Percentiles rank a stretch among this genome's conserved stretches.
Evolutionary conservation across 306 rosid genomes (phyloP).

Genomic region (Glycyrrhiza uralensis): DNA sequence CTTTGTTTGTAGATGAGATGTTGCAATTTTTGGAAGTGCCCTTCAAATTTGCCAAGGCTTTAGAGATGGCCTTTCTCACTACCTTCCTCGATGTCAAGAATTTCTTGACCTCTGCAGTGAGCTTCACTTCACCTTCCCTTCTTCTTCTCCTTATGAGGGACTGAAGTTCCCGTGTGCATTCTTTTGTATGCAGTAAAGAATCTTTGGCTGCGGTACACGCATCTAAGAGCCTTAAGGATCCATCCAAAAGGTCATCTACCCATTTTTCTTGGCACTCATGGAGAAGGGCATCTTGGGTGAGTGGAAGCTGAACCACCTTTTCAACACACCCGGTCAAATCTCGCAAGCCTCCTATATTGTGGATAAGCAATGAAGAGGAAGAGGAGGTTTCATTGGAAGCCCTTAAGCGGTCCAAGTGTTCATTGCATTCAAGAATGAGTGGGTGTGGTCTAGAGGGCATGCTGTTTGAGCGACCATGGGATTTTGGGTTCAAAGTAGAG

Average conservation of each 20-base stretch:
- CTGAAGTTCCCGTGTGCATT: constrained; percentile 15
- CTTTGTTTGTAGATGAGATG: neutral
- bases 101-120: neutral
- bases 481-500: constrained; percentile 16
- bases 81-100: constrained; percentile 14
- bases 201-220: constrained; percentile 20
- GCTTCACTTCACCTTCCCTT: neutral
- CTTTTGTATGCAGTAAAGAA: constrained; percentile 19
- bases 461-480: constrained; percentile 19
- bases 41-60: constrained; percentile 5
- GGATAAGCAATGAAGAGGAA: constrained; percentile 11
- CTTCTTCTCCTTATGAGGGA: constrained; percentile 21
- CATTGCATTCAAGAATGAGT: constrained; percentile 16
- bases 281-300: neutral
- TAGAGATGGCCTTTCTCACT: neutral
- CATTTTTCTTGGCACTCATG: neutral
- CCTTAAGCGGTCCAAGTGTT: constrained; percentile 17
- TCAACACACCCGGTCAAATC: constrained; percentile 17
- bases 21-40: neutral
- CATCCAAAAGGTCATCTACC: constrained; percentile 6
- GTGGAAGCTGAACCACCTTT: neutral
- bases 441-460: constrained; percentile 21
- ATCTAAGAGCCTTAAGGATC: constrained; percentile 13
- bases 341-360: constrained; percentile 13
- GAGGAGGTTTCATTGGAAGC: constrained; percentile 22